Base-by-base conservation (phyloP, 305 asterid species). In the Fraxinus latifolia region DNA sequence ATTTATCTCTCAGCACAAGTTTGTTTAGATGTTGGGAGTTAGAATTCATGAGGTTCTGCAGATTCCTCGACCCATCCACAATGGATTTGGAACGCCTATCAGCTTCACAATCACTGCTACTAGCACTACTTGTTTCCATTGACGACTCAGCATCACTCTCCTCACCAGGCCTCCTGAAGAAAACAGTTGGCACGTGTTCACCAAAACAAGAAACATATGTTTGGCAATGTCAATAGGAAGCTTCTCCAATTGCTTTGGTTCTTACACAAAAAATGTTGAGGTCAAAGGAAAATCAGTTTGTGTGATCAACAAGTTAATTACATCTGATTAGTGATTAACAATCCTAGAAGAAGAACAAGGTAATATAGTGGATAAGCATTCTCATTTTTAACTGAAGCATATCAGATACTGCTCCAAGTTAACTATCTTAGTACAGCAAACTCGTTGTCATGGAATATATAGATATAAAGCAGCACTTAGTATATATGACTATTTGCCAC, bases 91-190 rank as follows among this genome's bases (percentile, higher is more conserved):
- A 77, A 74, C 80, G 81, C 81, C 81, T 77, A 78, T 85, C 92
- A 27, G 81, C 86, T 83, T 86, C 88, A 60, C 75, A 76, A 86
- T 87, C 80, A 76, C 85, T 85, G 85, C 87, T 86, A 77, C 91
- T 87, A 70, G 87, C 83, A 82, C 84, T 68, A 70, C 82, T 86
- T 17, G 73, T 84, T 83, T 81, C 87, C 88, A 85, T 88, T 53
- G 80, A 72, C 53, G 89, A 84, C 81, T 89, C 87, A 34, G 87
- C 89, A 21, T 80, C 87, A 80, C 68, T 77, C 78, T 80, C 91
- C 85, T 84, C 86, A 47, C 82, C 71, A 60, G 79, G 55, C 74
- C 86, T 88, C 55, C 91, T 90, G 85, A 83, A 79, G 55, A 44
- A 44, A 44, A 44, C 55, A 44, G 17, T 44, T 44, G 14, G 55